Percentiles rank a stretch among this genome's conserved stretches.
These are phyloP conservation scores for Amaranthus hypochondriacus DNA, from an alignment of 148 eudicot species.

Conservation along the genomic window DNA sequence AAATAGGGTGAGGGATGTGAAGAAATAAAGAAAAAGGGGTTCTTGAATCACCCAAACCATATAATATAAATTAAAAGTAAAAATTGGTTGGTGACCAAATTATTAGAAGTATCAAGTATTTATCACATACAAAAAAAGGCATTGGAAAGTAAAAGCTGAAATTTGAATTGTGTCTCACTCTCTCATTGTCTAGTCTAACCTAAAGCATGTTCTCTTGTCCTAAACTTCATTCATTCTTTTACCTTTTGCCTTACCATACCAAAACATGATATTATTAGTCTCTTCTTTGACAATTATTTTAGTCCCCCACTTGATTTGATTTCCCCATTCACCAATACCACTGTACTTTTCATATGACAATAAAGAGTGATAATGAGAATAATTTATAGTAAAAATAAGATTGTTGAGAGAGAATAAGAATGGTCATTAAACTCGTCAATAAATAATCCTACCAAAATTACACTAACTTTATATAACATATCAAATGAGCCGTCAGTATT, in stretches of 20 bases:
- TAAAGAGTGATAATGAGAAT: too few relatives aligned
- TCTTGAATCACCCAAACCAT: not conserved
- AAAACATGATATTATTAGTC: slow-evolving; percentile 27
- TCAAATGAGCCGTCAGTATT: too few relatives aligned
- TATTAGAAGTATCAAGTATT: not conserved
- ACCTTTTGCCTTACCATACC: slow-evolving; percentile 24
- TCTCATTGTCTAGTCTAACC: slow-evolving; percentile 21
- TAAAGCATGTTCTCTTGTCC: slow-evolving; percentile 31
- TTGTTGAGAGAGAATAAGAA: too few relatives aligned
- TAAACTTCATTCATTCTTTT: slow-evolving; percentile 3
- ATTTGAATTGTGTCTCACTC: slow-evolving; percentile 28
- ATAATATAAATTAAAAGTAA: not conserved
- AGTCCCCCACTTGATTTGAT: slow-evolving; percentile 13
- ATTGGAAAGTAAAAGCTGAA: slow-evolving; percentile 29
- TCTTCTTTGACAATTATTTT: slow-evolving; percentile 6
- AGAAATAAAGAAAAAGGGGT: slow-evolving; percentile 12
- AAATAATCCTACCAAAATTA: too few relatives aligned
- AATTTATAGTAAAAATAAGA: too few relatives aligned
- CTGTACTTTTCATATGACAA: too few relatives aligned
- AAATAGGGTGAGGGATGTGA: not conserved
- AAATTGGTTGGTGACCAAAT: slow-evolving; percentile 16
- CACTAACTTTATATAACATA: too few relatives aligned
- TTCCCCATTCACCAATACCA: not conserved
- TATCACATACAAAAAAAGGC: not conserved
- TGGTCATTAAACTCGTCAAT: too few relatives aligned